Percentiles rank a stretch among this genome's conserved stretches.
Conservation (phyloP, 257 asterid genomes). For the Nicotiana tabacum region DNA sequence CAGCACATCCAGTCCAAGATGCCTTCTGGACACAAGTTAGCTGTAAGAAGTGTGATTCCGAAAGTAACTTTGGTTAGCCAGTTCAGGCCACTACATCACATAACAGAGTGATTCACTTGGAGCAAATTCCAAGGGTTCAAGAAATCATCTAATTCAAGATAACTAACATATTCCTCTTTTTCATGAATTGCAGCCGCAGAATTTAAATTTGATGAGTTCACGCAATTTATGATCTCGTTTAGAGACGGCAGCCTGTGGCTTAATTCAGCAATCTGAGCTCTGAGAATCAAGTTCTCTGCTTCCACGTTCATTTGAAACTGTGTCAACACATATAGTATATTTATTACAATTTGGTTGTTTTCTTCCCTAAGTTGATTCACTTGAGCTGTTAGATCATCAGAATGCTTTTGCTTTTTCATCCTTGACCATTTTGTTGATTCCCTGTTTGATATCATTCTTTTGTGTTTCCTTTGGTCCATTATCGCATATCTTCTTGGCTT, state of each 20-base stretch:
- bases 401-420: constrained; percentile 32
- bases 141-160: constrained; percentile 28
- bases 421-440: constrained; percentile 37
- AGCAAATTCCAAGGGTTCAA: constrained; percentile 44
- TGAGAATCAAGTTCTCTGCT: constrained; percentile 24
- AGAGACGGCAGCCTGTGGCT: constrained; percentile 44
- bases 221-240: constrained; percentile 34
- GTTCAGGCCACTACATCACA: too few relatives aligned
- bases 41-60: too few relatives aligned
- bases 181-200: not conserved
- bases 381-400: constrained; percentile 21
- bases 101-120: constrained; percentile 38
- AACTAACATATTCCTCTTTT: constrained; percentile 10
- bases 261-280: constrained; percentile 31
- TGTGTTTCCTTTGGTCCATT: constrained; percentile 24
- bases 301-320: constrained; percentile 25
- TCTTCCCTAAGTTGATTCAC: constrained; percentile 19
- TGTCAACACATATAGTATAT: constrained; percentile 9
- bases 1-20: too few relatives aligned
- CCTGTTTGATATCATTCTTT: constrained; percentile 33
- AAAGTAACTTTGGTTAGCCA: too few relatives aligned
- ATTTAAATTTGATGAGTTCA: constrained; percentile 4
- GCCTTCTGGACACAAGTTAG: too few relatives aligned
- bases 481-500: constrained; percentile 16
- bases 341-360: constrained; percentile 23